These are phyloP conservation scores for Ashbya aceris DNA, from an alignment of 1,139 yeast species.

Conservation along the genomic window DNA sequence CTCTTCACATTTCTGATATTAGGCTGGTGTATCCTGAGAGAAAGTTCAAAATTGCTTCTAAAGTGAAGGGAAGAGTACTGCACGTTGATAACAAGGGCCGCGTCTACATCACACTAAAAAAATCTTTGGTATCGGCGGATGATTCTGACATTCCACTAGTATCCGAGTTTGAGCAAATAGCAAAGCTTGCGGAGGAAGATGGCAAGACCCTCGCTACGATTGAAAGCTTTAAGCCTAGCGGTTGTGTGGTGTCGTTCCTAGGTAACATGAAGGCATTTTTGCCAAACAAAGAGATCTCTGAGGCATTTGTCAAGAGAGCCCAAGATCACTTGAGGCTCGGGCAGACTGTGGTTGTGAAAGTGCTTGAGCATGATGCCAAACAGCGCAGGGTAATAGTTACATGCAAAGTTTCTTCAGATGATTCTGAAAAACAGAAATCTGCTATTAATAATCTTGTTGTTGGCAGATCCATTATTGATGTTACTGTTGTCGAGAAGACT, in stretches of 20 bases:
- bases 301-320: conserved; percentile 71
- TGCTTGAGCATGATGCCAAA: conserved; percentile 49
- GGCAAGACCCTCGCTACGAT: conserved; percentile 67
- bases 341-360: conserved; percentile 71
- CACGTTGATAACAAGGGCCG: conserved; percentile 36
- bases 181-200: conserved; percentile 35
- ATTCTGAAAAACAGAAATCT: conserved; percentile 41
- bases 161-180: conserved; percentile 42
- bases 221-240: conserved; percentile 59
- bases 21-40: conserved; percentile 83
- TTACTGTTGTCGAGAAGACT: conserved; percentile 60
- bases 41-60: conserved; percentile 76
- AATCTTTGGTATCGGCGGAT: conserved; percentile 63
- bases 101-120: conserved; percentile 65
- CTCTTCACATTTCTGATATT: conserved; percentile 73
- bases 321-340: conserved; percentile 73
- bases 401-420: conserved; percentile 54
- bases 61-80: conserved; percentile 62
- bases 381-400: conserved; percentile 58
- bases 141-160: conserved; percentile 43
- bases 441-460: conserved; percentile 41
- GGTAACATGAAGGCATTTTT: conserved; percentile 70
- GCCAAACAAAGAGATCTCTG: conserved; percentile 84
- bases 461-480: conserved; percentile 60
- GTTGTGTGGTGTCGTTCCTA: conserved; percentile 78